Percentiles rank a stretch among this genome's conserved stretches.
These are phyloP conservation scores for Schwanniomyces pseudopolymorphus DNA, from an alignment of 805 yeast genomes.

Conservation along the genomic window DNA sequence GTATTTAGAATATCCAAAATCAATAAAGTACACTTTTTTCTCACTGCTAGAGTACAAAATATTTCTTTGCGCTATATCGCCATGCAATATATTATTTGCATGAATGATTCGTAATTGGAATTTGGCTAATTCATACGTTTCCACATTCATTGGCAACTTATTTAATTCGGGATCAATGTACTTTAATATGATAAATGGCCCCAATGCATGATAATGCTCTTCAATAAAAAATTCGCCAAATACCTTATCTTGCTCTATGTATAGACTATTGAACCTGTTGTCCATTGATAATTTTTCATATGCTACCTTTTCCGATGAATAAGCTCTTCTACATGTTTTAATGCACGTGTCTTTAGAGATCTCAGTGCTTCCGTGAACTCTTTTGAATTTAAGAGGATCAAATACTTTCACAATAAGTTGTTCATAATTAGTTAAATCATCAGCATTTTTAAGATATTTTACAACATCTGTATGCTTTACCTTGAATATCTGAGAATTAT, in stretches of 20 bases:
- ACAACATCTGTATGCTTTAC: no score
- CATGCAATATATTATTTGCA: neutral
- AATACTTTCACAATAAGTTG: no score
- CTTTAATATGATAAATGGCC: neutral
- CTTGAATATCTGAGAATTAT: no score
- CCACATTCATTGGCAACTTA: neutral
- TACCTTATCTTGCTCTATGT: neutral
- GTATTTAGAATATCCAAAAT: no score
- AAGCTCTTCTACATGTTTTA: neutral
- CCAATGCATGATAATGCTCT: constrained; percentile 1
- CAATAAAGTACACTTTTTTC: neutral
- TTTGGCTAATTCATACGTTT: neutral
- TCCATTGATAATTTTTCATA: neutral
- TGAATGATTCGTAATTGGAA: neutral
- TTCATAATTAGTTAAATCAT: no score
- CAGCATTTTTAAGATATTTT: no score
- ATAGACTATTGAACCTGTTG: neutral
- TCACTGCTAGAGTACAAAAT: neutral
- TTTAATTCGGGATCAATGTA: neutral
- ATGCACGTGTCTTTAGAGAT: neutral
- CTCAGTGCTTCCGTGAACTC: no score
- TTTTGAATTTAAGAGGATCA: no score
- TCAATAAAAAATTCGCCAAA: constrained; percentile 1
- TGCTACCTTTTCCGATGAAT: neutral
- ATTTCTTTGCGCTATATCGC: neutral